These are phyloP conservation scores for Exserohilum rostratum DNA, from an alignment of 2,329 filamentous ascomycete genomes.

Conservation along the genomic window DNA sequence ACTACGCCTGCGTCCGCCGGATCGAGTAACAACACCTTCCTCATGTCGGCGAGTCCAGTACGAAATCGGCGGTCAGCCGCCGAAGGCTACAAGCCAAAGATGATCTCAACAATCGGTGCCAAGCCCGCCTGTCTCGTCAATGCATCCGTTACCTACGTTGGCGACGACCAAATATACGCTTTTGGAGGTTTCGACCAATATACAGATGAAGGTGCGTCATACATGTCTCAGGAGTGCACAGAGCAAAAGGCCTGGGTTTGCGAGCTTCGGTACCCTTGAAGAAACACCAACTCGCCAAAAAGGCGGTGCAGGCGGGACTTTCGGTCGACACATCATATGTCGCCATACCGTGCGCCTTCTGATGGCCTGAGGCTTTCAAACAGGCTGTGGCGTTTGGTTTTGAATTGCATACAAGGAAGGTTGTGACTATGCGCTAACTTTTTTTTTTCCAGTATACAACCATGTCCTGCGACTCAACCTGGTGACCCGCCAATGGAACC, in stretches of 20 bases:
- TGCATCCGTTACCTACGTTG: constrained; percentile 97
- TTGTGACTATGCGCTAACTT: constrained; percentile 1
- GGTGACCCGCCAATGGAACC: constrained; percentile 85
- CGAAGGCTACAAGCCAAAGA: constrained; percentile 83
- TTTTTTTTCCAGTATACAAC: constrained; percentile 73
- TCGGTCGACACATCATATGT: neutral
- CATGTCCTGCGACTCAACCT: constrained; percentile 92
- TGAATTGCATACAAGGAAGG: neutral
- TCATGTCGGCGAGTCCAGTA: constrained; percentile 80
- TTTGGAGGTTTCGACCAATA: constrained; percentile 99
- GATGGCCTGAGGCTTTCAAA: too few relatives aligned
- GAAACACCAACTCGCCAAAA: neutral
- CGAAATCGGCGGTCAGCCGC: constrained; percentile 56
- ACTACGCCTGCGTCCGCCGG: constrained; percentile 56
- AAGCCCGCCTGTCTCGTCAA: constrained; percentile 95
- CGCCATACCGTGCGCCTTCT: neutral
- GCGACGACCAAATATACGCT: constrained; percentile 95
- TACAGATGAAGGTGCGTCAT: constrained; percentile 77
- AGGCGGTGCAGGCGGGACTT: neutral
- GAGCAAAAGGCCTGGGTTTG: neutral
- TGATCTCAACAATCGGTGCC: constrained; percentile 65
- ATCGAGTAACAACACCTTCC: constrained; percentile 78
- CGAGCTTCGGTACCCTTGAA: neutral
- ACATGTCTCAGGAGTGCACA: too few relatives aligned
- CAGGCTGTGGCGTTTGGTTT: too few relatives aligned